These are phyloP conservation scores for Nicotiana otophora DNA, from an alignment of 257 asterid genomes.

Conservation along the genomic window DNA sequence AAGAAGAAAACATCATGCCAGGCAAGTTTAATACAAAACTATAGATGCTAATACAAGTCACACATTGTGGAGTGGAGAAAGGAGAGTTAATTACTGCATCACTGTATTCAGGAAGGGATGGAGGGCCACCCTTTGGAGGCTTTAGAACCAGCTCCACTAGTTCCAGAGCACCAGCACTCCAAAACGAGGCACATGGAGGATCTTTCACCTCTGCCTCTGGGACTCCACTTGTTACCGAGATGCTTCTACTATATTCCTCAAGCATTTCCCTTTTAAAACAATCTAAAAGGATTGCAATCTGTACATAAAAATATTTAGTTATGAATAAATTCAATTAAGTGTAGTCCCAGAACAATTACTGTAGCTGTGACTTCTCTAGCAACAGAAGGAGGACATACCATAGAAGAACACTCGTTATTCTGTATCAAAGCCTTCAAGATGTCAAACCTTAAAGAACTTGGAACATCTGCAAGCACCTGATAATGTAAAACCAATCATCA, in stretches of 20 bases:
- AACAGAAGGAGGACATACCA: slow-evolving; percentile 47
- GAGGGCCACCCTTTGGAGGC: slow-evolving; percentile 91
- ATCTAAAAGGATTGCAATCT: slow-evolving; percentile 77
- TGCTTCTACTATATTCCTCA: slow-evolving; percentile 29
- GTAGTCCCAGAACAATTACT: neutral
- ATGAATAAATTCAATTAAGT: neutral
- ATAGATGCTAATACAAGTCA: neutral
- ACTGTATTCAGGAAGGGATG: slow-evolving; percentile 71
- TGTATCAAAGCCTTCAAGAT: slow-evolving; percentile 62
- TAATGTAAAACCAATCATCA: slow-evolving; percentile 14
- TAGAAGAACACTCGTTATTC: slow-evolving; percentile 66
- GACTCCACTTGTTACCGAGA: slow-evolving; percentile 19
- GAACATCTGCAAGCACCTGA: slow-evolving; percentile 78
- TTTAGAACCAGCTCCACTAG: slow-evolving; percentile 65
- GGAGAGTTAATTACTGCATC: slow-evolving; percentile 64
- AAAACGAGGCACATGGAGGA: slow-evolving; percentile 31
- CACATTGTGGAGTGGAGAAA: neutral
- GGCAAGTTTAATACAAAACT: slow-evolving; percentile 4
- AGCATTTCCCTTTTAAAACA: slow-evolving; percentile 67
- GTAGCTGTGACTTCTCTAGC: slow-evolving; percentile 6
- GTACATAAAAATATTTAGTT: slow-evolving; percentile 9
- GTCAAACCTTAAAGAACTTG: slow-evolving; percentile 61
- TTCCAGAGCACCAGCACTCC: slow-evolving; percentile 66
- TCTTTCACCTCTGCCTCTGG: slow-evolving; percentile 15
- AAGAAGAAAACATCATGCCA: neutral